Evolutionary conservation across 176 grass and related monocot genomes (phyloP).

Genomic region (Puya raimondii): DNA sequence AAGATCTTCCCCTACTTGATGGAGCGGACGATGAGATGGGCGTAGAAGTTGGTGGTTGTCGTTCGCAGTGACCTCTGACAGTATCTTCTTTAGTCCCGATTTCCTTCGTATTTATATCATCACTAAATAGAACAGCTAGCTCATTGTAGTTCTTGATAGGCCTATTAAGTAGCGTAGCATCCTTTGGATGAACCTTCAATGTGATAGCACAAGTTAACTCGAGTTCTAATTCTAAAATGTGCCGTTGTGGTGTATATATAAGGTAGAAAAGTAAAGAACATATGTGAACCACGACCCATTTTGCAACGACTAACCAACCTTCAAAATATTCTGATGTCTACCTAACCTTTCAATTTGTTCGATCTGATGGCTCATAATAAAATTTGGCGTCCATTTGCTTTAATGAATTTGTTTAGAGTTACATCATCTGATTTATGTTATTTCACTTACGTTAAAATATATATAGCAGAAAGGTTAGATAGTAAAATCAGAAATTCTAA

Average conservation of each 20-base stretch:
- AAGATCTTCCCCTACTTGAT: constrained; percentile 2
- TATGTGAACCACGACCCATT: too few relatives aligned
- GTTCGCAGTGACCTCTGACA: not conserved
- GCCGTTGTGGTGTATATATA: too few relatives aligned
- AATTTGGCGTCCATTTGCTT: too few relatives aligned
- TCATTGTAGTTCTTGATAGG: constrained; percentile 15
- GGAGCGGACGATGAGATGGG: not conserved
- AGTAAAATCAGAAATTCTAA: not conserved
- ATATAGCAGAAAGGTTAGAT: not conserved
- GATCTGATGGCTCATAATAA: too few relatives aligned
- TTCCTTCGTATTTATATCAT: not conserved
- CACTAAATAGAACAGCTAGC: constrained; percentile 6
- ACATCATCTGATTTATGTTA: too few relatives aligned
- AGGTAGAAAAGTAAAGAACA: too few relatives aligned
- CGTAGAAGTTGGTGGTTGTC: not conserved
- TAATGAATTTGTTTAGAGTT: too few relatives aligned
- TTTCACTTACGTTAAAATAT: too few relatives aligned
- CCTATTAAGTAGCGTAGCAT: constrained; percentile 15
- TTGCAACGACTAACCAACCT: too few relatives aligned
- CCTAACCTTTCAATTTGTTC: too few relatives aligned
- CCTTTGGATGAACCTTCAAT: constrained; percentile 6
- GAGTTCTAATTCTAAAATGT: too few relatives aligned
- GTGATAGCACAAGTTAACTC: not conserved
- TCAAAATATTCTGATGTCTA: too few relatives aligned
- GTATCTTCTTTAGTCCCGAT: not conserved